These are phyloP conservation scores for Bolboschoenus planiculmis DNA, from an alignment of 176 grass and related monocot species.

Conservation along the genomic window DNA sequence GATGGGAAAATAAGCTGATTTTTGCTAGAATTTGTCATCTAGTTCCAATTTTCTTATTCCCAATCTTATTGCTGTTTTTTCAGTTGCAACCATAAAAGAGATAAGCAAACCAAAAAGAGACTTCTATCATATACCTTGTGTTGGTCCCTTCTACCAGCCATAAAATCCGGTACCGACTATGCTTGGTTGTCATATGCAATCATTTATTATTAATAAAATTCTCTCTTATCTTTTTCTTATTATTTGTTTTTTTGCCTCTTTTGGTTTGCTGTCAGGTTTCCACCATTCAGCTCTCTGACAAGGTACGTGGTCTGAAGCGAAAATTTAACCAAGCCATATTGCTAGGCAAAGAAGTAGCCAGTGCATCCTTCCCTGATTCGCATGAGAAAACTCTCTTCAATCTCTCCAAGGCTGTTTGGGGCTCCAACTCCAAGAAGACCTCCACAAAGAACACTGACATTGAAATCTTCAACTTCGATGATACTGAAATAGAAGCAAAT, in stretches of 20 bases:
- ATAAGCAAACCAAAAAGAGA: not conserved
- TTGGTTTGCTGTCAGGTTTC: constrained; percentile 12
- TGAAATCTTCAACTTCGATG: not conserved
- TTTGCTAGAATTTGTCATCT: not conserved
- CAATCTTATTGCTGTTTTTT: not conserved
- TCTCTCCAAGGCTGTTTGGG: constrained; percentile 19
- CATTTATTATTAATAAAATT: not conserved
- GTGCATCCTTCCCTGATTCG: not conserved
- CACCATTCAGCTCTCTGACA: constrained; percentile 21
- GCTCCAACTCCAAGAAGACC: not conserved
- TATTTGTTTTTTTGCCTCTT: not conserved
- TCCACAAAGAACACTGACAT: not conserved
- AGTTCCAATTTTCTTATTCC: not conserved
- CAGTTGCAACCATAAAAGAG: not conserved
- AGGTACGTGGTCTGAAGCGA: constrained; percentile 20
- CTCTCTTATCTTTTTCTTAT: not conserved
- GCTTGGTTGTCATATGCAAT: not conserved
- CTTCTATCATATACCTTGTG: not conserved
- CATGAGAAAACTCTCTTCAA: constrained; percentile 22
- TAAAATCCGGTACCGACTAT: not conserved
- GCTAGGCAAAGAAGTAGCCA: constrained; percentile 10
- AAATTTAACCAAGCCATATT: constrained; percentile 18
- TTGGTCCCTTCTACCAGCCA: not conserved
- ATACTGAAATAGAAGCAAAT: not conserved
- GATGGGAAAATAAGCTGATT: not conserved